Conservation (phyloP, 768 basidiomycete genomes). For the Suillus plorans region DNA sequence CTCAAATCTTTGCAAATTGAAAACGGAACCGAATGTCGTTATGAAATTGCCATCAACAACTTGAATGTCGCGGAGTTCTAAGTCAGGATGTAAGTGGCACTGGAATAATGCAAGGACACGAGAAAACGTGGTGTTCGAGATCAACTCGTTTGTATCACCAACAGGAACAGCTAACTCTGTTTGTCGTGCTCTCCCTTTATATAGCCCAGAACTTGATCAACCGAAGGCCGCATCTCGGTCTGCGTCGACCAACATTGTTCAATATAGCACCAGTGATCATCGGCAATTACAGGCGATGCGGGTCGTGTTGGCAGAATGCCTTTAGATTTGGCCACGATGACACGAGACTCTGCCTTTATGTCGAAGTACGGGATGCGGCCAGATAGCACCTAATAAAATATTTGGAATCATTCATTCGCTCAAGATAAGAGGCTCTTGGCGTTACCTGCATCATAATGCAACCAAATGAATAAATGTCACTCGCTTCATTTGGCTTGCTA, state of each 20-base stretch:
- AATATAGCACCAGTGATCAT: not conserved
- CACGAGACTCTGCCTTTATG: not conserved
- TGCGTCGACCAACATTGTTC: not conserved
- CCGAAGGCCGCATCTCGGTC: not conserved
- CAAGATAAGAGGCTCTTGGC: not conserved
- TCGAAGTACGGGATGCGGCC: not conserved
- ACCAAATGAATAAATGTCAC: slow-evolving; percentile 8
- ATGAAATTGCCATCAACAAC: too few species aligned
- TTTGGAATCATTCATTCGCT: not conserved
- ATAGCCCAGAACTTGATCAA: not conserved
- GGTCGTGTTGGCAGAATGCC: not conserved
- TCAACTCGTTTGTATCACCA: not conserved
- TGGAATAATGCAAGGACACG: not conserved
- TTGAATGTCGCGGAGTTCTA: not conserved
- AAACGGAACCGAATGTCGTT: not conserved
- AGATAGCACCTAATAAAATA: not conserved
- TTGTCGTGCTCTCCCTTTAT: not conserved
- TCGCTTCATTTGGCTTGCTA: not conserved
- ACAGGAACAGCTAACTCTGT: not conserved
- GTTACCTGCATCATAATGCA: slow-evolving; percentile 6
- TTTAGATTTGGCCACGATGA: not conserved
- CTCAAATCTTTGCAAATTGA: not conserved
- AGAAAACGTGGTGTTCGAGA: not conserved
- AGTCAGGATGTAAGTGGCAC: not conserved
- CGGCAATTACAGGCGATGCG: not conserved